These are phyloP conservation scores for Daldinia concentrica DNA, from an alignment of 495 filamentous ascomycete species.

Conservation along the genomic window DNA sequence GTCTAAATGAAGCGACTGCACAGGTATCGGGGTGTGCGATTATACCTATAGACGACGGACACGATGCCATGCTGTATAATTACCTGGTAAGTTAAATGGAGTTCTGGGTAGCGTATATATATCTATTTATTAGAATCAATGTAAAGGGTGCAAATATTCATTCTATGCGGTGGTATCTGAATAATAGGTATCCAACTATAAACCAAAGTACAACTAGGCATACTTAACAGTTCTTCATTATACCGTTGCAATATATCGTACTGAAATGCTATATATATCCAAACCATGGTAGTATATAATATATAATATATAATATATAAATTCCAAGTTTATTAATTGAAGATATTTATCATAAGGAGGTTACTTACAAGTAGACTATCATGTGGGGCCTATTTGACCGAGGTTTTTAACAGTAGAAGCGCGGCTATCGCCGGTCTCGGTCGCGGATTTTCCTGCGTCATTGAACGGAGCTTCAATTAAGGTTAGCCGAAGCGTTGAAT, in stretches of 20 bases:
- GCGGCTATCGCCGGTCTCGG: constrained; percentile 48
- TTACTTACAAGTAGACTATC: constrained; percentile 5
- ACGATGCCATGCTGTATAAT: constrained; percentile 40
- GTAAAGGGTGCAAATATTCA: constrained; percentile 2
- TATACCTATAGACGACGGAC: constrained; percentile 33
- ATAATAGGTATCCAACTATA: not conserved
- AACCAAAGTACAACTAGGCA: no score
- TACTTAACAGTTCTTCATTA: not conserved
- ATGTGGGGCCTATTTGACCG: constrained; percentile 28
- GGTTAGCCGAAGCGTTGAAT: constrained; percentile 10
- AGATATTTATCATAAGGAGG: not conserved
- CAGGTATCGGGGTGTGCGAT: constrained; percentile 16
- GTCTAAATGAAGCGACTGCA: constrained; percentile 1
- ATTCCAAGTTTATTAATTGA: not conserved
- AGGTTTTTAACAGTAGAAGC: constrained; percentile 29
- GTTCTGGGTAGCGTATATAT: constrained; percentile 36
- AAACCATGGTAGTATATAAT: not conserved
- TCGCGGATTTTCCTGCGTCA: constrained; percentile 45
- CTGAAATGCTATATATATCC: not conserved
- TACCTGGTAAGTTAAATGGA: constrained; percentile 31
- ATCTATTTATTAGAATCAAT: constrained; percentile 21
- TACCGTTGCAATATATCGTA: not conserved
- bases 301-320: no score
- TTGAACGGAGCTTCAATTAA: constrained; percentile 24
- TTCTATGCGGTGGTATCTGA: not conserved